Percentiles rank a stretch among this genome's conserved stretches.
Conservation (phyloP, 1,139 yeast species). For the Lodderomyces oxycetoniae region DNA sequence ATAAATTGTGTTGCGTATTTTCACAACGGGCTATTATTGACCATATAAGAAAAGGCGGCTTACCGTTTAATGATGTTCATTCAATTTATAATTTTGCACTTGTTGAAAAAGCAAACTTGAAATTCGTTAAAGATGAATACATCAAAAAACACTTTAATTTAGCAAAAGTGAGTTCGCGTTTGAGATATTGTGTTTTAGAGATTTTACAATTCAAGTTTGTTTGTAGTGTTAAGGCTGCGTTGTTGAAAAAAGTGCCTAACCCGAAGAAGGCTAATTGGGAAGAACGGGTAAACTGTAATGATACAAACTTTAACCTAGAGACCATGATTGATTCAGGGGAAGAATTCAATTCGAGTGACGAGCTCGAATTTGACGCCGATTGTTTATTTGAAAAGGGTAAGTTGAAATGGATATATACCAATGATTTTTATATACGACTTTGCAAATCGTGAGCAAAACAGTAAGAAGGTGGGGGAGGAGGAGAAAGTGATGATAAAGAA, state of each 20-base stretch:
- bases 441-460: neutral
- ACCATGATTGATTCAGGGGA: conserved; percentile 1
- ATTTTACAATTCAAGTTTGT: conserved; percentile 3
- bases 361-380: neutral
- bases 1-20: conserved; percentile 3
- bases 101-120: conserved; percentile 1
- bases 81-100: conserved; percentile 3
- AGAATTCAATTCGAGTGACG: conserved; percentile 2
- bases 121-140: neutral
- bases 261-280: no score
- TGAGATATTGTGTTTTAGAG: conserved; percentile 4
- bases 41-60: neutral
- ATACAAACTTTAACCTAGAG: no score
- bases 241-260: conserved; percentile 1
- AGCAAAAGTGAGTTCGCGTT: neutral
- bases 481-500: neutral
- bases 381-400: neutral
- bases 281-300: no score
- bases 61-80: neutral
- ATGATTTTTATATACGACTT: conserved; percentile 3
- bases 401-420: conserved; percentile 4
- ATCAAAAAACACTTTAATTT: conserved; percentile 2
- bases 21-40: neutral
- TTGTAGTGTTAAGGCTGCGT: conserved; percentile 4
- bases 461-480: neutral